Evolutionary conservation across 1,284 basidiomycete genomes (phyloP).

Genomic region (Irpex sp.): DNA sequence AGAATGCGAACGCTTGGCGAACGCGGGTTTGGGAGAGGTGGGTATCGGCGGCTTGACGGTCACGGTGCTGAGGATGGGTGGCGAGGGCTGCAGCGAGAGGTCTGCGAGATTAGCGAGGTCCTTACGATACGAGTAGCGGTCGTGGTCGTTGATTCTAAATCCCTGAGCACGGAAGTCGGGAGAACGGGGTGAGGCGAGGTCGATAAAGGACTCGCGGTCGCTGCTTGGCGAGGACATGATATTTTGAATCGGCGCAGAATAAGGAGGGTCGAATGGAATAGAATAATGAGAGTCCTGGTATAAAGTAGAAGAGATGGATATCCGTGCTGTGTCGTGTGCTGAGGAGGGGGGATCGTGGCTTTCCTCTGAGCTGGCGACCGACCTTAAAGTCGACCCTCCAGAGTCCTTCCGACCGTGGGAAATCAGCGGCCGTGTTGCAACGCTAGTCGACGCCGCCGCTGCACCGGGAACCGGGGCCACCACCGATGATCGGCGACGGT

Average conservation of each 20-base stretch:
- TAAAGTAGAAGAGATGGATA: slow-evolving; percentile 44
- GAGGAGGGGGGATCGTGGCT: slow-evolving; percentile 35
- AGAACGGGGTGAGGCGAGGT: slow-evolving; percentile 41
- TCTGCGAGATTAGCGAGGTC: slow-evolving; percentile 5
- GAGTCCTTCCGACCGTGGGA: slow-evolving; percentile 24
- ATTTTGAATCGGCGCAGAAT: slow-evolving; percentile 15
- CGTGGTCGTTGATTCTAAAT: slow-evolving; percentile 2
- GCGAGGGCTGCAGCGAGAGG: slow-evolving; percentile 1
- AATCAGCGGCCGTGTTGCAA: slow-evolving; percentile 15
- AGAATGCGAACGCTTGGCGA: slow-evolving; percentile 19
- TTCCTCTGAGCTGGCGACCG: slow-evolving; percentile 20
- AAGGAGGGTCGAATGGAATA: slow-evolving; percentile 26
- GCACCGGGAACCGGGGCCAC: neutral
- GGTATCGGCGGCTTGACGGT: slow-evolving; percentile 40
- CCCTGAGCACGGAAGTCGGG: slow-evolving; percentile 17
- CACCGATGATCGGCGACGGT: neutral
- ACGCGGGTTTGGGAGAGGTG: slow-evolving; percentile 30
- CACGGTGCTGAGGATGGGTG: slow-evolving; percentile 7
- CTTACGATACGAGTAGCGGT: slow-evolving; percentile 2
- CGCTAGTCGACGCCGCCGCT: neutral
- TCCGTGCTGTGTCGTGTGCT: slow-evolving; percentile 31
- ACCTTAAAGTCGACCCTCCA: slow-evolving; percentile 17
- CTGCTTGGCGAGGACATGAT: slow-evolving; percentile 17
- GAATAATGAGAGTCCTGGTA: slow-evolving; percentile 25
- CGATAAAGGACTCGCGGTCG: slow-evolving; percentile 53